These are phyloP conservation scores for Yamadazyma dendronema DNA, from an alignment of 1,139 yeast species.

Conservation along the genomic window DNA sequence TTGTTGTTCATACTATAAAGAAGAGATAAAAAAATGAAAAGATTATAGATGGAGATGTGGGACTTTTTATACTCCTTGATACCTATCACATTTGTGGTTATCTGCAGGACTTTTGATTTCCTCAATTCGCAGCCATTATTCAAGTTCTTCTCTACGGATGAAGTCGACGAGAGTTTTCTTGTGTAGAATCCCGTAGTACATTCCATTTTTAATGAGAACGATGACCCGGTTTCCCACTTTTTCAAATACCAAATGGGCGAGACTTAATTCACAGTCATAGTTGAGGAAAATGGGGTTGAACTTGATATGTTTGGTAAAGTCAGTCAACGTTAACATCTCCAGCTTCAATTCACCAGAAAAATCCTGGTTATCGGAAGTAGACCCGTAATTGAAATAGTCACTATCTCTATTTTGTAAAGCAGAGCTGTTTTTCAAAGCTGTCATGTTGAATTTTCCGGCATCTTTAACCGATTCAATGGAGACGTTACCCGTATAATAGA, in stretches of 20 bases:
- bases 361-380: constrained; percentile 12
- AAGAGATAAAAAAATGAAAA: background rate
- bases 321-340: constrained; percentile 31
- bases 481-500: constrained; percentile 13
- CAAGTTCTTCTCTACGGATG: constrained; percentile 20
- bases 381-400: constrained; percentile 33
- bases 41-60: background rate
- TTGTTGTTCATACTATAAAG: constrained; percentile 3
- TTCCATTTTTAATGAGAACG: constrained; percentile 49
- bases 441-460: constrained; percentile 14
- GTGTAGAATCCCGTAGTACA: constrained; percentile 53
- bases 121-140: no score
- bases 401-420: constrained; percentile 5
- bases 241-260: constrained; percentile 55
- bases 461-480: constrained; percentile 11
- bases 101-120: background rate
- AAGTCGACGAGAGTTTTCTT: constrained; percentile 55
- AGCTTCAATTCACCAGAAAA: constrained; percentile 12
- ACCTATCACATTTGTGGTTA: background rate
- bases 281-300: constrained; percentile 50
- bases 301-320: constrained; percentile 46
- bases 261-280: constrained; percentile 48
- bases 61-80: background rate
- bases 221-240: constrained; percentile 55
- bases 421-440: constrained; percentile 11